Base-by-base conservation (phyloP, 1,139 yeast genomes). In the Blastobotrys proliferans region DNA sequence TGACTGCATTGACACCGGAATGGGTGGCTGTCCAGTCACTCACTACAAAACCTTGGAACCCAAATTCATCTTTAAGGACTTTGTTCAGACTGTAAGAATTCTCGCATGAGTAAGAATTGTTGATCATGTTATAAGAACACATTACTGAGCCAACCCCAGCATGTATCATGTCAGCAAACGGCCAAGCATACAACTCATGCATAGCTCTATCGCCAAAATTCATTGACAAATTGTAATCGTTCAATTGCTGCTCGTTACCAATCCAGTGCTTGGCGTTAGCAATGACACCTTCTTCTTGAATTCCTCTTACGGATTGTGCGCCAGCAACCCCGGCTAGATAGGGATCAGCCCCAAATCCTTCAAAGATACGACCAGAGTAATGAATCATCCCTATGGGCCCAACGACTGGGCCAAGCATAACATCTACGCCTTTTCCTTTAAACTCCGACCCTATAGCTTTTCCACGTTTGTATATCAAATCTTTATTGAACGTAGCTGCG, bases 21-120 rank as follows among this genome's bases (percentile, higher is more conserved):
- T 74, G 79, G 48, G 74, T 78, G 3, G 81, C 84, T 20, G 77
- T 79, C 83, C 84, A 79, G 55, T 79, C 85, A 25, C 81, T 72
- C 44, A 79, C 72, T 5, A 80, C 80, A 58, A 77, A 79, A 0
- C 85, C 86, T 59, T 79, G 82, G 54, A 79, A 80, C 1, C 82
- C 83, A 46, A 79, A 62, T 61, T 80, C 83, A 43, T 74, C 79
- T 57, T 79, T 79, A 50, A 80, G 63, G 20, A 79, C 61, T 46
- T 72, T 68, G 56, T 79, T 79, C 50, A 80, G 52, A 41, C 77
- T 61, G 50, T 76, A 74, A 1, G 81, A 73, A 57, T 79, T 79
- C 54, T 79, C 81, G 60, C 84, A 79, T 3, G 79, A 76, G 51
- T 76, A 73, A 1, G 79, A 69, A 51, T 76, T 75, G 61, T 80